These are phyloP conservation scores for Cupressus sempervirens DNA, from an alignment of 75 land plant species.

Conservation along the genomic window DNA sequence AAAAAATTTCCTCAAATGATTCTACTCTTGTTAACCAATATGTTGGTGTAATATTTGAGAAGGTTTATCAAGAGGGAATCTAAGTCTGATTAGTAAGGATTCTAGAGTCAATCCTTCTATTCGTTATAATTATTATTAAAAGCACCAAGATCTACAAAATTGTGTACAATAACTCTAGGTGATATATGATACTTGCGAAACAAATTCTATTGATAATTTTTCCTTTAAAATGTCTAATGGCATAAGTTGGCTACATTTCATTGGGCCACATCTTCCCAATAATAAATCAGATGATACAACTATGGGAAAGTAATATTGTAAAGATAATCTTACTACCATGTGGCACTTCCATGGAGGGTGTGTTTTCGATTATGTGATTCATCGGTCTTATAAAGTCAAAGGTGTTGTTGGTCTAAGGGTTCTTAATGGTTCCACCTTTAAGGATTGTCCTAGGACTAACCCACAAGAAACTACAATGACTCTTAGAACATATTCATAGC, in stretches of 20 bases:
- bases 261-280: conserved; percentile 31
- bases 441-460: conserved; percentile 66
- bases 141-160: too few species aligned
- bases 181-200: neutral
- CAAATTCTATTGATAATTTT: too few species aligned
- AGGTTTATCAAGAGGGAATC: conserved; percentile 45
- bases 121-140: conserved; percentile 65
- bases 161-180: conserved; percentile 22
- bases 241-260: conserved; percentile 30
- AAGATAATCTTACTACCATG: conserved; percentile 47
- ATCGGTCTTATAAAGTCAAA: conserved; percentile 31
- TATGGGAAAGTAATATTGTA: conserved; percentile 55
- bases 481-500: conserved; percentile 52
- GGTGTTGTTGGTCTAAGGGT: conserved; percentile 60
- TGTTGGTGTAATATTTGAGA: conserved; percentile 53
- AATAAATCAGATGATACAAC: conserved; percentile 18
- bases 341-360: conserved; percentile 94
- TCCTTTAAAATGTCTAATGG: conserved; percentile 1
- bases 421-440: conserved; percentile 66
- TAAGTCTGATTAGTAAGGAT: conserved; percentile 47
- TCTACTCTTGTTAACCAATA: conserved; percentile 22
- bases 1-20: conserved; percentile 15
- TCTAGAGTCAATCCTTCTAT: conserved; percentile 45
- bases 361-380: conserved; percentile 54
- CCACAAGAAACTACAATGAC: conserved; percentile 89